phyloP scores from a whole-genome alignment of 768 basidiomycete genomes.

The Tricholoma flavovirens region DNA sequence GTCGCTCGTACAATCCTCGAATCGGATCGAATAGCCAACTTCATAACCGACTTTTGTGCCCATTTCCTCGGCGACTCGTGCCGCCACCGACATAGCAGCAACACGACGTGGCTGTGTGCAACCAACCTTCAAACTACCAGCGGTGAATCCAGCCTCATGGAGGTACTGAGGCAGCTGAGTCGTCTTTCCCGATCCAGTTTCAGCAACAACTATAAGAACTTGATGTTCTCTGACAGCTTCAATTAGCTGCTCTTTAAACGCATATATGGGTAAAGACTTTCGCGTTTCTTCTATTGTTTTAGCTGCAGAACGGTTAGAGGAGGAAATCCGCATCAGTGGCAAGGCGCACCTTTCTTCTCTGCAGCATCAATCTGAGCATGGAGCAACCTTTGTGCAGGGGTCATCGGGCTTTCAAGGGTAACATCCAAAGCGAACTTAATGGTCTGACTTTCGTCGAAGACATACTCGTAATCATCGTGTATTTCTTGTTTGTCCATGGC shows the following conservation, averaged over 20 bases:
- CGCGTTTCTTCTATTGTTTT: slow-evolving; percentile 90
- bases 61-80: slow-evolving; percentile 99
- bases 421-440: slow-evolving; percentile 92
- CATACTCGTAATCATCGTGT: slow-evolving; percentile 90
- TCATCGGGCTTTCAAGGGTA: slow-evolving; percentile 53
- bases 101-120: slow-evolving; percentile 99
- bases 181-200: slow-evolving; percentile 98
- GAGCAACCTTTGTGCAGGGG: slow-evolving; percentile 78
- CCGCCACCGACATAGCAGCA: slow-evolving; percentile 98
- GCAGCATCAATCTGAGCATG: slow-evolving; percentile 88
- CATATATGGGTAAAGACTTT: slow-evolving; percentile 88
- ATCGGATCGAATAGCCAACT: slow-evolving; percentile 99
- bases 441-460: slow-evolving; percentile 96
- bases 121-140: slow-evolving; percentile 80
- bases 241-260: slow-evolving; percentile 83
- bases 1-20: slow-evolving; percentile 99
- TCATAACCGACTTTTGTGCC: slow-evolving; percentile 95
- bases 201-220: slow-evolving; percentile 95
- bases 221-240: slow-evolving; percentile 88
- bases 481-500: slow-evolving; percentile 84
- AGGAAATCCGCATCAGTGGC: background rate
- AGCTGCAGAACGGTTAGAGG: slow-evolving; percentile 37
- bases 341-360: slow-evolving; percentile 71
- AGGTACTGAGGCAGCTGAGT: slow-evolving; percentile 98
- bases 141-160: slow-evolving; percentile 94